Conservation (phyloP, 2,329 filamentous ascomycete species). For the Penicillium sp. region DNA sequence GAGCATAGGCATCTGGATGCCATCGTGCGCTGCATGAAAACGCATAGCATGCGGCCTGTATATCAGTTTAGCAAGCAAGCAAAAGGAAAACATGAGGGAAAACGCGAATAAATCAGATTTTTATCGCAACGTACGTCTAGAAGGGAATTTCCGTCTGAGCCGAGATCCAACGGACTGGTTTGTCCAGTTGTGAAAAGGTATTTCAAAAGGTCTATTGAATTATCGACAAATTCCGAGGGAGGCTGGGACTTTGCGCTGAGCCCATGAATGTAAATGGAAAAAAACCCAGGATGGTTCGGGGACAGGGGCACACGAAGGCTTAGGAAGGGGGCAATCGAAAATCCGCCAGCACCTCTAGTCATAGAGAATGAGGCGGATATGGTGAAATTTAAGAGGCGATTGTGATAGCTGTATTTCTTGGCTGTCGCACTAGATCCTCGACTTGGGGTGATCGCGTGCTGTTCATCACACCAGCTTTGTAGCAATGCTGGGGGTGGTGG, state of each 20-base stretch:
- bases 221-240: neutral
- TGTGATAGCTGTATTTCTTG: slow-evolving; percentile 7
- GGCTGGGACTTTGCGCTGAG: neutral
- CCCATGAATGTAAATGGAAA: neutral
- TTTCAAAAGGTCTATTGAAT: neutral
- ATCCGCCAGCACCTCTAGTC: slow-evolving; percentile 9
- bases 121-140: slow-evolving; percentile 1
- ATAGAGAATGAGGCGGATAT: slow-evolving; percentile 10
- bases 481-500: slow-evolving; percentile 3
- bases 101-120: neutral
- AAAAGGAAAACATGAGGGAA: neutral
- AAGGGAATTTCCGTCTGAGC: neutral
- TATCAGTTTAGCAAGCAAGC: neutral
- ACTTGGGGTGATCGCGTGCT: neutral
- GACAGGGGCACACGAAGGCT: neutral
- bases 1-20: neutral
- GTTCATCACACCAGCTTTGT: slow-evolving; percentile 3
- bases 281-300: slow-evolving; percentile 3
- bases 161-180: neutral
- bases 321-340: slow-evolving; percentile 11
- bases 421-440: neutral
- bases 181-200: neutral
- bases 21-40: neutral
- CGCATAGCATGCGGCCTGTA: neutral
- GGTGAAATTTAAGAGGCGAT: slow-evolving; percentile 6